These are phyloP conservation scores for Tolypocladium album DNA, from an alignment of 2,329 filamentous ascomycete genomes.

Conservation along the genomic window DNA sequence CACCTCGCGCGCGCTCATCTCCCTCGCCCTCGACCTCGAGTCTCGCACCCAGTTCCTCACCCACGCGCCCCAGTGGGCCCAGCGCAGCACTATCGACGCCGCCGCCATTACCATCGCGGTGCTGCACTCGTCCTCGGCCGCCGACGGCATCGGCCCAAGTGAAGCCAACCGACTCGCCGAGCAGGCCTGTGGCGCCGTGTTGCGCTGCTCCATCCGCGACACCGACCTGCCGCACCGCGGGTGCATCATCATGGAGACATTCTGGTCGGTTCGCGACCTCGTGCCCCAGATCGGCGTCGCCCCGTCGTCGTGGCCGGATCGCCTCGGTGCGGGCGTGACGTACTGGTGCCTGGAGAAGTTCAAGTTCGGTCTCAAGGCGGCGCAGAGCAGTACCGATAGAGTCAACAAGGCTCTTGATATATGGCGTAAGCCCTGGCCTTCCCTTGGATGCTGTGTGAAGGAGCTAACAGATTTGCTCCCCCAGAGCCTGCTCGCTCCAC, in stretches of 20 bases:
- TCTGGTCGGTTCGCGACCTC: conserved; percentile 29
- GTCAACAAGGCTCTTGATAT: conserved; percentile 18
- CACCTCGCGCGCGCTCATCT: conserved; percentile 35
- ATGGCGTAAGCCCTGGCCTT: conserved; percentile 14
- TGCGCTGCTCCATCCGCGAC: conserved; percentile 34
- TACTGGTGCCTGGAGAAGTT: conserved; percentile 39
- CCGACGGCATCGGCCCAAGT: conserved; percentile 3
- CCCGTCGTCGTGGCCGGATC: conserved; percentile 29
- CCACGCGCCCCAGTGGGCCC: conserved; percentile 39
- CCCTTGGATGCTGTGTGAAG: not conserved
- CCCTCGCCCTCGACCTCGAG: conserved; percentile 31
- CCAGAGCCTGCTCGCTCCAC: not conserved
- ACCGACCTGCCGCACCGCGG: conserved; percentile 36
- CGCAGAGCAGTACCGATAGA: conserved; percentile 19
- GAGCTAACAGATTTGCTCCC: not conserved
- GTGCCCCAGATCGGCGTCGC: conserved; percentile 28
- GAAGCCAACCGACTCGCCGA: conserved; percentile 19
- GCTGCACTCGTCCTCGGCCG: conserved; percentile 30
- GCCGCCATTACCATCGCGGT: conserved; percentile 33
- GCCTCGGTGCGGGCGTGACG: conserved; percentile 36
- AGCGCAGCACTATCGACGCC: conserved; percentile 34
- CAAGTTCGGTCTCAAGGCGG: conserved; percentile 29
- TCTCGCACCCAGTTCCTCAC: conserved; percentile 25
- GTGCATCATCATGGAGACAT: conserved; percentile 36
- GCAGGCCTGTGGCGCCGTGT: conserved; percentile 23